Percentiles rank a stretch among this genome's conserved stretches.
Evolutionary conservation across 2,329 filamentous ascomycete genomes (phyloP).

Genomic region (Diaporthe vexans): DNA sequence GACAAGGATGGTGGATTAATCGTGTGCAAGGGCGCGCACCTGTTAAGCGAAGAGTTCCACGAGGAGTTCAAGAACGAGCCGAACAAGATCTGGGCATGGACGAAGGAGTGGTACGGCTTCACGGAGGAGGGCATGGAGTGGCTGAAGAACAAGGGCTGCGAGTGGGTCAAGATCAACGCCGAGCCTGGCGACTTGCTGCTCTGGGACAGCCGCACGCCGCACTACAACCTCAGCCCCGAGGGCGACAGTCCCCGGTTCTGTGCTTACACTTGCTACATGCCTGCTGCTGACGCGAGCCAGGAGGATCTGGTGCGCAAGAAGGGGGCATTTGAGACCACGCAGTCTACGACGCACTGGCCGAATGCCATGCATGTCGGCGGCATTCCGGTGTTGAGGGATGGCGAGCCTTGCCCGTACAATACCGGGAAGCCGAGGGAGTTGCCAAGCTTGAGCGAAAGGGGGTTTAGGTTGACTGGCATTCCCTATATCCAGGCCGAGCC

Average conservation of each 20-base stretch:
- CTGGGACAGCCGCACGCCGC: slow-evolving; percentile 54
- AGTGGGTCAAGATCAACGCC: slow-evolving; percentile 55
- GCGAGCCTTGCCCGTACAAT: background rate
- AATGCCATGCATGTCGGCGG: slow-evolving; percentile 18
- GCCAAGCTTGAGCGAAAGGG: background rate
- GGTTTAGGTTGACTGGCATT: background rate
- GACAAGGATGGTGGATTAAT: slow-evolving; percentile 61
- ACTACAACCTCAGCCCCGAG: slow-evolving; percentile 52
- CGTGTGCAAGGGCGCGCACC: slow-evolving; percentile 51
- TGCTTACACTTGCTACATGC: slow-evolving; percentile 55
- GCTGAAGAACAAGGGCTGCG: slow-evolving; percentile 50
- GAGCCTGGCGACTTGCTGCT: slow-evolving; percentile 60
- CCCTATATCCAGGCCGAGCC: background rate
- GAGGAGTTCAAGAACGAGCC: slow-evolving; percentile 49
- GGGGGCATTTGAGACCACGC: slow-evolving; percentile 49
- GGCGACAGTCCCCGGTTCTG: slow-evolving; percentile 53
- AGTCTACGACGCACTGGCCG: slow-evolving; percentile 19
- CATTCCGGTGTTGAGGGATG: background rate
- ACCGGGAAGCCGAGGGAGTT: background rate
- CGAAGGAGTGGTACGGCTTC: slow-evolving; percentile 53
- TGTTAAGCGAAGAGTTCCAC: slow-evolving; percentile 53
- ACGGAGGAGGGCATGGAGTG: slow-evolving; percentile 54
- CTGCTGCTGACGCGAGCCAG: slow-evolving; percentile 50
- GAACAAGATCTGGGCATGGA: slow-evolving; percentile 50
- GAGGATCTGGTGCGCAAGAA: slow-evolving; percentile 52